These are phyloP conservation scores for Xerocomellus chrysenteron DNA, from an alignment of 768 basidiomycete genomes.

Conservation along the genomic window DNA sequence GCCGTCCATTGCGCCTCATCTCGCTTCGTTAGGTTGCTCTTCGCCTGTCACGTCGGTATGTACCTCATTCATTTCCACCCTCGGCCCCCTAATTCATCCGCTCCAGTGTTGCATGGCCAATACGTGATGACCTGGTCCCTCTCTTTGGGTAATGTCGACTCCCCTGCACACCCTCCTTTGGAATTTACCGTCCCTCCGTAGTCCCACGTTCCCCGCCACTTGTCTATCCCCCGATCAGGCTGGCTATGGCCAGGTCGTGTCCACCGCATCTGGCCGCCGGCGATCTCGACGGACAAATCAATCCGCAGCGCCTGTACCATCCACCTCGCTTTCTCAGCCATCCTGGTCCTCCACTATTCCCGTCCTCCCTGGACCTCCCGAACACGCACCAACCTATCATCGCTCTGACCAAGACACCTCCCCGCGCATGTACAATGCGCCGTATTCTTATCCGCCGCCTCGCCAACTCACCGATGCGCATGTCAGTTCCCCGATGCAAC, in stretches of 20 bases:
- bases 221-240: slow-evolving; percentile 85
- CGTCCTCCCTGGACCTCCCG: slow-evolving; percentile 27
- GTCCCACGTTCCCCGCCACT: slow-evolving; percentile 80
- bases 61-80: slow-evolving; percentile 19
- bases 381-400: slow-evolving; percentile 23
- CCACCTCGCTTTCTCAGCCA: slow-evolving; percentile 31
- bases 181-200: slow-evolving; percentile 34
- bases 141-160: slow-evolving; percentile 68
- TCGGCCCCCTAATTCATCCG: slow-evolving; percentile 12
- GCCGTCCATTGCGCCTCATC: slow-evolving; percentile 21
- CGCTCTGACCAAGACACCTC: slow-evolving; percentile 26
- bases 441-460: slow-evolving; percentile 31
- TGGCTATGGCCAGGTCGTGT: slow-evolving; percentile 82
- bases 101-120: slow-evolving; percentile 80
- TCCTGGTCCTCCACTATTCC: slow-evolving; percentile 53
- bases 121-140: slow-evolving; percentile 83
- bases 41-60: slow-evolving; percentile 74
- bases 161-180: neutral
- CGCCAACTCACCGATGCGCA: slow-evolving; percentile 30
- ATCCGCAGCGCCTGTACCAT: slow-evolving; percentile 32
- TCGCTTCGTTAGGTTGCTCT: slow-evolving; percentile 62
- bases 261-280: slow-evolving; percentile 57
- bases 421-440: slow-evolving; percentile 24
- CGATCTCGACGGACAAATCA: slow-evolving; percentile 56
- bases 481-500: slow-evolving; percentile 32